Evolutionary conservation across 2,329 filamentous ascomycete genomes (phyloP), one percentile per base, ranked within the genome.

Genomic region (Ophiostoma angusticollis): DNA sequence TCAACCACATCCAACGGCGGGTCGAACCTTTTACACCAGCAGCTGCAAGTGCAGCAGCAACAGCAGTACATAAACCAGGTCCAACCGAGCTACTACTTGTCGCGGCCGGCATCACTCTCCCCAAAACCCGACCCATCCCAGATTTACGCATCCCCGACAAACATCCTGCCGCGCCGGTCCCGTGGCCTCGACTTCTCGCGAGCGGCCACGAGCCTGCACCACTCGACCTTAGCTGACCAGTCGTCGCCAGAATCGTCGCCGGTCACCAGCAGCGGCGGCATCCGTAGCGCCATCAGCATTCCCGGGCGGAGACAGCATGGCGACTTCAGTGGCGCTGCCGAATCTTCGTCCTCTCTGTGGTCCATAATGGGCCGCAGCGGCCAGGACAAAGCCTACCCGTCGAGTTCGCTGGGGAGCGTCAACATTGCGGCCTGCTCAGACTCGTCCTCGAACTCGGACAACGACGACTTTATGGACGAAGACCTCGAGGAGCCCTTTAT

Each of bases 151-250:
- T 89, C 85, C 2, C 86, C 87, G 2, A 80, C 83, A 19, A 93
- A 87, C 39, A 82, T 93, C 33, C 70, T 96, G 7, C 89, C 89
- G 14, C 77, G 89, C 47, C 79, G 87, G 45, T 95, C 87, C 22
- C 76, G 89, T 40, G 89, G 89, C 31, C 68, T 95, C 44, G 89
- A 96, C 61, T 96, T 94, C 58, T 89, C 89, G 29, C 74, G 89
- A 49, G 87, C 87, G 9, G 91, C 85, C 45, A 95, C 89, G 9
- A 93, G 87, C 55, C 68, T 98, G 17, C 91, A 96, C 60, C 91
- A 96, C 59, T 95, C 89, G 13, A 96, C 84, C 0, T 72, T 96
- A 8, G 87, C 89, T 40, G 84, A 94, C 50, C 75, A 80, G 56
- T 82, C 84, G 1, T 91, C 84, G 5, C 86, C 87, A 4, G 86